These are phyloP conservation scores for Dicorynia guianensis DNA, from an alignment of 306 rosid genomes.

Conservation along the genomic window DNA sequence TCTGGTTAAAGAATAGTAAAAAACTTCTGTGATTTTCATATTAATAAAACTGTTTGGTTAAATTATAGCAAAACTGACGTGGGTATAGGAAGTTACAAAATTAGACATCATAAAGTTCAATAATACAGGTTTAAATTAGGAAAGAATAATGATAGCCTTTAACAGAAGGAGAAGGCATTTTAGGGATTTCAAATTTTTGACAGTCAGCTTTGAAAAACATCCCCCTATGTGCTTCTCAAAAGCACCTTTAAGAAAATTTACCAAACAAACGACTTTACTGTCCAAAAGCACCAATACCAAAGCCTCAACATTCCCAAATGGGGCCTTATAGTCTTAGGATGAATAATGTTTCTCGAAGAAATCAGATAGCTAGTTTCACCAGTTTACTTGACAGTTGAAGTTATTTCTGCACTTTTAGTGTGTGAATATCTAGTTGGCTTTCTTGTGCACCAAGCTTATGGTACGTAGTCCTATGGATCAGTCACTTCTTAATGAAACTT, in stretches of 20 bases:
- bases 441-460: background rate
- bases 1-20: conserved; percentile 29
- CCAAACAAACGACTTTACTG: too few relatives aligned
- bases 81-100: background rate
- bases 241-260: too few relatives aligned
- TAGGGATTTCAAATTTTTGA: too few relatives aligned
- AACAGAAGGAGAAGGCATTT: too few relatives aligned
- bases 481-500: too few relatives aligned
- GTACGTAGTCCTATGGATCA: too few relatives aligned
- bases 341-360: too few relatives aligned
- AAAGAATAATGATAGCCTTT: background rate
- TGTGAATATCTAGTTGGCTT: background rate
- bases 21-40: background rate
- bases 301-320: too few relatives aligned
- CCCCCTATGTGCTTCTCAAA: too few relatives aligned
- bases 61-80: background rate
- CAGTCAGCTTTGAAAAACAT: too few relatives aligned
- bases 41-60: background rate
- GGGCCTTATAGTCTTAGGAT: too few relatives aligned
- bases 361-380: background rate
- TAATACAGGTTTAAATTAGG: conserved; percentile 2
- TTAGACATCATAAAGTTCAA: background rate
- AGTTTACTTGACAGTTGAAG: background rate
- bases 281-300: too few relatives aligned
- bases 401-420: background rate